Evolutionary conservation across 2,329 filamentous ascomycete genomes (phyloP).

Genomic region (Cercospora zeina): DNA sequence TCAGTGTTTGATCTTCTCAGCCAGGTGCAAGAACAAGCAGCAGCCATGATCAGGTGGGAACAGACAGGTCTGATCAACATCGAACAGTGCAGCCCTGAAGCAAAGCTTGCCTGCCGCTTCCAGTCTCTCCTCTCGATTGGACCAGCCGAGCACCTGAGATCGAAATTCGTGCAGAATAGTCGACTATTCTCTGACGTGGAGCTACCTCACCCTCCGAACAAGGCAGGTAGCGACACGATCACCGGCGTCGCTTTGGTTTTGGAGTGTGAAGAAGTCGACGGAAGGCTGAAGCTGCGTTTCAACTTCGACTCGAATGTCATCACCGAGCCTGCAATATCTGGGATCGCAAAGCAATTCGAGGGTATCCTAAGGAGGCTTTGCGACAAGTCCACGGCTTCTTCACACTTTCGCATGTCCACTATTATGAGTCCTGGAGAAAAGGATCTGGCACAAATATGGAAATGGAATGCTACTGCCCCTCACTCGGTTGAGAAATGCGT

Average conservation of each 20-base stretch:
- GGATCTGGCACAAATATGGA: slow-evolving; percentile 13
- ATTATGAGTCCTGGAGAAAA: background rate
- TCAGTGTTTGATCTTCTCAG: slow-evolving; percentile 1
- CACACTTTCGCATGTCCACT: background rate
- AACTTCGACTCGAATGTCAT: slow-evolving; percentile 12
- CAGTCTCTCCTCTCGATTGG: slow-evolving; percentile 16
- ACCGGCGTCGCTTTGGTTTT: slow-evolving; percentile 14
- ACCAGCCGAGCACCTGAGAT: background rate
- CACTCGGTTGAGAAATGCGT: background rate
- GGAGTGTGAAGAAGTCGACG: slow-evolving; percentile 1
- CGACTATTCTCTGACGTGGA: background rate
- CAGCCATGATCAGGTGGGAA: slow-evolving; percentile 28
- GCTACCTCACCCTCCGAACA: background rate
- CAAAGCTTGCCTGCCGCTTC: slow-evolving; percentile 53
- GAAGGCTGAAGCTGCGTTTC: background rate
- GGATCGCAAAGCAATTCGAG: background rate
- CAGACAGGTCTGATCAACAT: slow-evolving; percentile 45
- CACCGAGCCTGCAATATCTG: background rate
- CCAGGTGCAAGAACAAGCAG: slow-evolving; percentile 8
- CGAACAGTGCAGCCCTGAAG: slow-evolving; percentile 51
- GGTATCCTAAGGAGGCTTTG: background rate
- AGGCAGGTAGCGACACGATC: background rate
- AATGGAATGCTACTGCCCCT: slow-evolving; percentile 9
- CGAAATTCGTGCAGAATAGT: background rate
- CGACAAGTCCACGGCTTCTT: background rate